Conservation (phyloP, 2,329 filamentous ascomycete genomes). For the Trichoderma sp. region DNA sequence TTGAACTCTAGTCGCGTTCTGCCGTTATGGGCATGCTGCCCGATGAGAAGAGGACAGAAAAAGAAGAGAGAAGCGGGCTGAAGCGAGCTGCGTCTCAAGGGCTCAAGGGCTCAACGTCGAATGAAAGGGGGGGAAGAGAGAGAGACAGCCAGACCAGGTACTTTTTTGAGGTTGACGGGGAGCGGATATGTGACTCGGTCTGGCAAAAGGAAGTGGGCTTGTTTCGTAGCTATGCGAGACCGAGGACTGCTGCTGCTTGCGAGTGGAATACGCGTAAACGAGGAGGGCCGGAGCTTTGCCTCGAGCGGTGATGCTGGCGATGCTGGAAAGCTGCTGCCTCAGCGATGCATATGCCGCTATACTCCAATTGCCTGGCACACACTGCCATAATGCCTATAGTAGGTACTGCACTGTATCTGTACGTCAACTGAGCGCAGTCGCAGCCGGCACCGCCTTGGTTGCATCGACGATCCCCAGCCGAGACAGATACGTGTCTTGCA, state of each 20-base stretch:
- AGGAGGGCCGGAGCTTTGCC: neutral
- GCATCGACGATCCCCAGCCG: slow-evolving; percentile 7
- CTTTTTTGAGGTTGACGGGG: neutral
- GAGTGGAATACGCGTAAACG: neutral
- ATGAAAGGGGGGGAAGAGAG: neutral
- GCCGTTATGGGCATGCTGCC: neutral
- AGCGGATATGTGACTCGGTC: neutral
- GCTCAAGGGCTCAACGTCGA: neutral
- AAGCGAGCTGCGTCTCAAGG: neutral
- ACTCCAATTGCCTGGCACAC: neutral
- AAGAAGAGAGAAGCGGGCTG: neutral
- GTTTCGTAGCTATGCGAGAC: neutral
- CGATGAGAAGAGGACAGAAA: neutral
- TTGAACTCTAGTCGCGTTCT: neutral
- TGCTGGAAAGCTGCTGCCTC: neutral
- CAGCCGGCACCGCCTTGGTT: neutral
- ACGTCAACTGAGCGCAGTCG: too few relatives aligned
- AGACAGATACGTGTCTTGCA: neutral
- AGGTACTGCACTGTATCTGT: too few relatives aligned
- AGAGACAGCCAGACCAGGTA: neutral
- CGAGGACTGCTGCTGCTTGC: neutral
- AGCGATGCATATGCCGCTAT: neutral
- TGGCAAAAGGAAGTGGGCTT: neutral
- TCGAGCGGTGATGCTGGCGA: neutral
- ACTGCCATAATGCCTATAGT: too few relatives aligned